Evolutionary conservation across 2,329 filamentous ascomycete species (phyloP).

Genomic region (Stachybotrys echinatus): DNA sequence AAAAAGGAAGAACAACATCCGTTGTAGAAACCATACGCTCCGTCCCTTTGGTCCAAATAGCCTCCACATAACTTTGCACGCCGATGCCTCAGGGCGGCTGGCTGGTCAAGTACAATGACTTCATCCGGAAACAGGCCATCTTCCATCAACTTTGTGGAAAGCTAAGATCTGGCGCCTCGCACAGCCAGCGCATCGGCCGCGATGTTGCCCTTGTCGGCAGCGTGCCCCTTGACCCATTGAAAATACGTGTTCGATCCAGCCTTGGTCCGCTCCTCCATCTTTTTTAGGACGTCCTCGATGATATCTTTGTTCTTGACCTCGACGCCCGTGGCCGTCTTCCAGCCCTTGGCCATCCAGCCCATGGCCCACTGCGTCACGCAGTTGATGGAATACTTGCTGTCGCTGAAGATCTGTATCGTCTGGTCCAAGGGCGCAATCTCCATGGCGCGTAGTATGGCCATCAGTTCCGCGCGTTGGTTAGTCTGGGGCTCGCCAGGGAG

Average conservation of each 20-base stretch:
- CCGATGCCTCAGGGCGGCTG: too few species aligned
- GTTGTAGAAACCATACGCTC: too few species aligned
- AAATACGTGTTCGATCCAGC: constrained; percentile 62
- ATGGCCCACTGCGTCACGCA: constrained; percentile 81
- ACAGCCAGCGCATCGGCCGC: constrained; percentile 78
- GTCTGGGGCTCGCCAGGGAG: constrained; percentile 73
- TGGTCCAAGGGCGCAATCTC: constrained; percentile 65
- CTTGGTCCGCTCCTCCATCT: constrained; percentile 63
- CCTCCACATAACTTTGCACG: too few species aligned
- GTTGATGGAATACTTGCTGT: constrained; percentile 86
- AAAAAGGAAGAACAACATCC: too few species aligned
- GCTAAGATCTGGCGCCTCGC: constrained; percentile 12
- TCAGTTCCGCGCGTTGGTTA: constrained; percentile 94
- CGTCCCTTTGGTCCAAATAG: too few species aligned
- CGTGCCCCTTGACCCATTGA: constrained; percentile 88
- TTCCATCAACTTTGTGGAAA: too few species aligned
- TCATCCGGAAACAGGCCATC: too few species aligned
- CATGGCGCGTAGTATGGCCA: constrained; percentile 78
- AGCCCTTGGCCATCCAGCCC: constrained; percentile 70
- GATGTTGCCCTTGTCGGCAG: constrained; percentile 65
- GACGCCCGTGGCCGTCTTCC: constrained; percentile 67
- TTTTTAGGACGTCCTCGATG: constrained; percentile 64
- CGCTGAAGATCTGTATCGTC: constrained; percentile 73
- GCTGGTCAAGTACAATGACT: too few species aligned
- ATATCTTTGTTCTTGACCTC: constrained; percentile 84